Percentiles rank a stretch among this genome's conserved stretches.
phyloP scores from a whole-genome alignment of 2,329 filamentous ascomycete genomes.

The Verticillium albo-atrum region DNA sequence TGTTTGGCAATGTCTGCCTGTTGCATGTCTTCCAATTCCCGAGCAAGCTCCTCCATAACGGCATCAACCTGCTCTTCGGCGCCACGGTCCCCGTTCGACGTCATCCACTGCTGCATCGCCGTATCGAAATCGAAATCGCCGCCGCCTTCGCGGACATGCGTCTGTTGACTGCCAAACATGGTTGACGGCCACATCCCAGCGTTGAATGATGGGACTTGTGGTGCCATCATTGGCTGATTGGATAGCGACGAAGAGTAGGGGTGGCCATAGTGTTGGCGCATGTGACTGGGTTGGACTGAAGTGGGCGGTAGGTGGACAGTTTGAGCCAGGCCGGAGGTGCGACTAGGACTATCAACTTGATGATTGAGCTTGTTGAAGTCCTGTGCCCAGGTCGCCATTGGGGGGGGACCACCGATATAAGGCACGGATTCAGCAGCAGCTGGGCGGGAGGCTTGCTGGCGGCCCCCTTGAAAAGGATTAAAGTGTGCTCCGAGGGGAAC shows the following conservation, averaged over 20 bases:
- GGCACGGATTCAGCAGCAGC: neutral
- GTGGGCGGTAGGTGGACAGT: neutral
- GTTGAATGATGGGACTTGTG: neutral
- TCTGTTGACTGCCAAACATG: neutral
- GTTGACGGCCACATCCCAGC: neutral
- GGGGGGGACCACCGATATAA: neutral
- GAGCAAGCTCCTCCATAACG: constrained; percentile 37
- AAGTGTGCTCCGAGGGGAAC: neutral
- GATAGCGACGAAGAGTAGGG: constrained; percentile 12
- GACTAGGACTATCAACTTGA: neutral
- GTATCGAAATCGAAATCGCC: constrained; percentile 25
- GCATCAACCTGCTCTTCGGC: constrained; percentile 33
- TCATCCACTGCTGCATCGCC: constrained; percentile 38
- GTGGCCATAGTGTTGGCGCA: constrained; percentile 2
- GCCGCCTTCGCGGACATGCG: neutral
- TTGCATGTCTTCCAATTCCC: constrained; percentile 26
- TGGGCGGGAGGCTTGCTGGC: neutral
- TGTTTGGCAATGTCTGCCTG: neutral
- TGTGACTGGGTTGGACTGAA: neutral
- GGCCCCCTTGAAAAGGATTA: neutral
- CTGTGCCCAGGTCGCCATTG: constrained; percentile 6
- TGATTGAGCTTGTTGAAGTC: constrained; percentile 4
- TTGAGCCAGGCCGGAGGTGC: neutral
- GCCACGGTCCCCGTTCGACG: constrained; percentile 20
- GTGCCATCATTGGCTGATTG: constrained; percentile 9